Percentiles rank a stretch among this genome's conserved stretches.
phyloP scores from a whole-genome alignment of 2,329 filamentous ascomycete species.

The Claviceps maximensis region DNA sequence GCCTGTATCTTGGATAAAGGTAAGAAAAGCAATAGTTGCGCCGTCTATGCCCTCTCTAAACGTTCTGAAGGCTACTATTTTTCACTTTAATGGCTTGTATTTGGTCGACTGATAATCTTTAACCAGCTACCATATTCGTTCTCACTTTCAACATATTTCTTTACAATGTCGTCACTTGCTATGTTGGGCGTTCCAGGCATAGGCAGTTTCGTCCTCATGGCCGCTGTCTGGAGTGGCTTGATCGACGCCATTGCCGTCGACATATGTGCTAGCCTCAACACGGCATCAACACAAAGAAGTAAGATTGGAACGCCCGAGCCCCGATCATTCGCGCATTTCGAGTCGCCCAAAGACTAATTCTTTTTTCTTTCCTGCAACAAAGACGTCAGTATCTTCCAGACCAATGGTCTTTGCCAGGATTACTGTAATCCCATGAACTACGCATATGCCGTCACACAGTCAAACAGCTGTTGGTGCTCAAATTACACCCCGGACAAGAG shows the following conservation, averaged over 20 bases:
- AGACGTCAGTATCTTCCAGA: constrained; percentile 49
- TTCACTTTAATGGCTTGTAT: too few relatives aligned
- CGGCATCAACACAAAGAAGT: constrained; percentile 20
- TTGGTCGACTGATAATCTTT: not conserved
- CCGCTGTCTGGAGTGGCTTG: constrained; percentile 13
- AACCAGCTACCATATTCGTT: not conserved
- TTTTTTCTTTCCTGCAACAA: not conserved
- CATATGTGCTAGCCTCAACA: constrained; percentile 26
- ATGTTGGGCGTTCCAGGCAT: not conserved
- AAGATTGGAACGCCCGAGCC: constrained; percentile 8
- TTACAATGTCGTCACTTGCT: not conserved
- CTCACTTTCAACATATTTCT: not conserved
- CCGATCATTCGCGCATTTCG: not conserved
- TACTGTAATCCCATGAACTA: constrained; percentile 39
- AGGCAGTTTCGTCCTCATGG: constrained; percentile 10
- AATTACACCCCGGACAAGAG: constrained; percentile 45
- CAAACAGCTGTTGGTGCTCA: constrained; percentile 59
- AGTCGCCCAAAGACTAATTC: not conserved
- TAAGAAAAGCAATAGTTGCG: not conserved
- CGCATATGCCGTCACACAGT: constrained; percentile 57
- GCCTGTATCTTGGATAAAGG: not conserved
- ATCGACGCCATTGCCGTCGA: constrained; percentile 15
- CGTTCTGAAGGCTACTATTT: too few relatives aligned
- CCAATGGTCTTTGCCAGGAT: constrained; percentile 53
- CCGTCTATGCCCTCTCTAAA: too few relatives aligned